Conservation (phyloP, 2,329 filamentous ascomycete genomes). For the Hyphodiscus sp. region DNA sequence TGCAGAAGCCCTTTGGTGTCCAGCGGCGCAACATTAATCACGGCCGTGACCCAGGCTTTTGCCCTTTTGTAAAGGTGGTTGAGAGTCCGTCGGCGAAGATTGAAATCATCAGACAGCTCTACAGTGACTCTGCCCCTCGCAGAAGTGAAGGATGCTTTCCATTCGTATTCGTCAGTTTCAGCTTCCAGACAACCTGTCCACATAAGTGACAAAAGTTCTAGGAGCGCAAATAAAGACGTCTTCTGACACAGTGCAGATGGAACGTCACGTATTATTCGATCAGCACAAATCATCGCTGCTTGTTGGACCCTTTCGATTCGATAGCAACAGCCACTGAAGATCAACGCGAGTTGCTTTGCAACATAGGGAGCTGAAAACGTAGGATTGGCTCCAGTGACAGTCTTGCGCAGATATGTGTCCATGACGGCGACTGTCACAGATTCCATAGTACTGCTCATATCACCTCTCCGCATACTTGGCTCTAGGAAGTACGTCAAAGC, state of each 20-base stretch:
- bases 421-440: slow-evolving; percentile 62
- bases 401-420: slow-evolving; percentile 71
- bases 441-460: slow-evolving; percentile 60
- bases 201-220: slow-evolving; percentile 89
- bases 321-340: slow-evolving; percentile 88
- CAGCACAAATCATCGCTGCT: slow-evolving; percentile 75
- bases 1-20: slow-evolving; percentile 94
- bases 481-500: slow-evolving; percentile 92
- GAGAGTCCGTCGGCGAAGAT: slow-evolving; percentile 72
- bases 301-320: slow-evolving; percentile 87
- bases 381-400: slow-evolving; percentile 62
- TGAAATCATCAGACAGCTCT: slow-evolving; percentile 90
- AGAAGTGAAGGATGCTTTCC: slow-evolving; percentile 75
- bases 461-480: slow-evolving; percentile 65
- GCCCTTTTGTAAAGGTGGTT: slow-evolving; percentile 71
- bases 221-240: slow-evolving; percentile 81
- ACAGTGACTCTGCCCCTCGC: slow-evolving; percentile 71
- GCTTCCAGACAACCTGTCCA: slow-evolving; percentile 92
- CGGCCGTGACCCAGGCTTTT: slow-evolving; percentile 70
- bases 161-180: slow-evolving; percentile 90
- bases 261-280: slow-evolving; percentile 76
- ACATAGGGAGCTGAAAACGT: slow-evolving; percentile 86
- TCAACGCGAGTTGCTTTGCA: slow-evolving; percentile 77
- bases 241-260: slow-evolving; percentile 88
- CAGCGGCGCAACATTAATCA: slow-evolving; percentile 78